Percentiles rank a stretch among this genome's conserved stretches.
Conservation (phyloP, 192 early-diverging fungal genomes). For the Umbelopsis sp. region DNA sequence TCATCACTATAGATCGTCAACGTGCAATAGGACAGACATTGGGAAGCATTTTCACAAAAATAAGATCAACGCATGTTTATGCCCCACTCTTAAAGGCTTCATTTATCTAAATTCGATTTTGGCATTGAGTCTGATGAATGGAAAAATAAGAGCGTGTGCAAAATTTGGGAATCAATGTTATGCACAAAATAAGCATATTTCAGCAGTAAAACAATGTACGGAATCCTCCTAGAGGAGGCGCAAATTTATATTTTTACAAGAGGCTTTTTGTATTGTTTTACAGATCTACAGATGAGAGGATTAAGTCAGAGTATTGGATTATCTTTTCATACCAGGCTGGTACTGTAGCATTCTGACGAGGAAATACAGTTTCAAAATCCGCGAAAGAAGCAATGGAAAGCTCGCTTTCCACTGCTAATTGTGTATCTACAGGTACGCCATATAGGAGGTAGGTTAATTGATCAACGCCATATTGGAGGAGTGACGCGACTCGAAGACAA, state of each 20-base stretch:
- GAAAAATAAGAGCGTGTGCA: no score
- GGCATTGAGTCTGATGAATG: no score
- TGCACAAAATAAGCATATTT: no score
- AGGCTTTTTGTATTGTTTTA: not conserved
- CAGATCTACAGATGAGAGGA: not conserved
- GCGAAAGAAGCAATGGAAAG: slow-evolving; percentile 10
- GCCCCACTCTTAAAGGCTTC: no score
- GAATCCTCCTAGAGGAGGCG: not conserved
- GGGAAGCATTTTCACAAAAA: no score
- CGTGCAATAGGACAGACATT: no score
- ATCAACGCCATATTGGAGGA: slow-evolving; percentile 56
- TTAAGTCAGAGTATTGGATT: not conserved
- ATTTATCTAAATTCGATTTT: no score
- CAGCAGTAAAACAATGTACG: no score
- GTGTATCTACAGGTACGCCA: slow-evolving; percentile 43
- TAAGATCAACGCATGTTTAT: no score
- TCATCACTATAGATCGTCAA: no score
- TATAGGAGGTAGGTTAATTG: slow-evolving; percentile 55
- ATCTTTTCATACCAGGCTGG: not conserved
- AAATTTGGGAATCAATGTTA: no score
- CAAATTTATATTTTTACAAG: not conserved
- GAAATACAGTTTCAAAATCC: not conserved
- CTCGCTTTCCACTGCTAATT: slow-evolving; percentile 49
- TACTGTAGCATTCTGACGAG: not conserved
- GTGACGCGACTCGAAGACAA: slow-evolving; percentile 25